Evolutionary conservation across 139 green algal genomes (phyloP).

Genomic region (Chlamydomonas incerta): DNA sequence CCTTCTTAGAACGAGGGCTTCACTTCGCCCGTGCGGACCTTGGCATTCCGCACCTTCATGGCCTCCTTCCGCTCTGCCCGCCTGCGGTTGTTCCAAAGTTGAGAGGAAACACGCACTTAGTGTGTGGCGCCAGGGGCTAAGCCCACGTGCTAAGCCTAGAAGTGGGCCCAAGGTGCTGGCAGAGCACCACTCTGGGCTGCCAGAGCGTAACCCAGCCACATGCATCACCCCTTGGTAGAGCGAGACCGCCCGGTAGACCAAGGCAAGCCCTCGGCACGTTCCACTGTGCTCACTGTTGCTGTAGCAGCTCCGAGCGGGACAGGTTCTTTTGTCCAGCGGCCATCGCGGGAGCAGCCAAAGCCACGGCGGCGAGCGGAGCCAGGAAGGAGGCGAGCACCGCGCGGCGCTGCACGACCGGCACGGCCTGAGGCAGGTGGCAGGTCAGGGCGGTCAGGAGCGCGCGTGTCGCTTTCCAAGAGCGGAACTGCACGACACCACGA

Average conservation of each 20-base stretch:
- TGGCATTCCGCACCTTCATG: neutral
- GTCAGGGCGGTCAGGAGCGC: too few species aligned
- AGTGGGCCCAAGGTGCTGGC: too few species aligned
- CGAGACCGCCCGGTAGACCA: too few species aligned
- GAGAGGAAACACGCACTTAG: too few species aligned
- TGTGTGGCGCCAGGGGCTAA: too few species aligned
- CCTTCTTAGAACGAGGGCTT: conserved; percentile 7
- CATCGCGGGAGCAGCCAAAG: neutral
- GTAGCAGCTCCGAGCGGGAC: neutral
- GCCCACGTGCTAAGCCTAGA: too few species aligned
- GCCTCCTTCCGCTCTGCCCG: conserved; percentile 36
- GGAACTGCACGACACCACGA: too few species aligned
- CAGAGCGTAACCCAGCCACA: too few species aligned
- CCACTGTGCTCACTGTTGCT: conserved; percentile 15
- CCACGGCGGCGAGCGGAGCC: neutral
- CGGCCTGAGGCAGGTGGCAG: neutral
- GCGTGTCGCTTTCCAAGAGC: too few species aligned
- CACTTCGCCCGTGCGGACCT: conserved; percentile 1
- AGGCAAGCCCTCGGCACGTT: too few species aligned
- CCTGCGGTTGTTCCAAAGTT: conserved; percentile 1
- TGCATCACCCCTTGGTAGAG: too few species aligned
- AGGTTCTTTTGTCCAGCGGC: conserved; percentile 23
- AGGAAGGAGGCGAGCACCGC: neutral
- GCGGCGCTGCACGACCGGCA: neutral
- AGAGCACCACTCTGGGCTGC: too few species aligned